Conservation (phyloP, 345 rosid species). For the Geranium brycei region DNA sequence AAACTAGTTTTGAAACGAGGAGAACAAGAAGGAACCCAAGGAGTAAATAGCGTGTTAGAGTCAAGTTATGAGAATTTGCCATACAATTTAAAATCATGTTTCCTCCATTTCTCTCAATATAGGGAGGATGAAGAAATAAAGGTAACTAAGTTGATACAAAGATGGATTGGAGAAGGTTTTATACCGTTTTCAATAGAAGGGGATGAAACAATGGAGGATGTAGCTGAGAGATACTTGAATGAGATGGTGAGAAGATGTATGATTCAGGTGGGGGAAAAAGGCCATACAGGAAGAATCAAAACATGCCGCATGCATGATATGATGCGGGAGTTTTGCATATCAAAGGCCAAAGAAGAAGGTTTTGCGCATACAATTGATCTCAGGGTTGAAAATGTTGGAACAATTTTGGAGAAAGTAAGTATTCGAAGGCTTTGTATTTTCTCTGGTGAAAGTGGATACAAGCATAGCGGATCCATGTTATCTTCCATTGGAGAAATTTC, state of each 20-base stretch:
- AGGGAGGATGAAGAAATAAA: background rate
- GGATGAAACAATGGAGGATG: conserved; percentile 5
- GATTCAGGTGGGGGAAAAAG: background rate
- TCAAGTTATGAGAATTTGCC: background rate
- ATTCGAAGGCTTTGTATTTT: background rate
- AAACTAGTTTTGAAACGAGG: background rate
- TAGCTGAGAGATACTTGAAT: background rate
- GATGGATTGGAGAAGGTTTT: conserved; percentile 8
- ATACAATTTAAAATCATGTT: conserved; percentile 4
- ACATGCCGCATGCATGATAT: conserved; percentile 3
- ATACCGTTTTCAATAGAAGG: background rate
- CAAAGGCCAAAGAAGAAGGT: conserved; percentile 3
- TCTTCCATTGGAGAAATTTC: background rate
- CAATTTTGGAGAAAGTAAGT: background rate
- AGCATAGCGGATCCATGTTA: background rate
- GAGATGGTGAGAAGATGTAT: conserved; percentile 2
- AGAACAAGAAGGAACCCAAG: background rate
- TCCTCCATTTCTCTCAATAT: conserved; percentile 5
- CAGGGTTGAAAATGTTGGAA: background rate
- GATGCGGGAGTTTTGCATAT: conserved; percentile 2
- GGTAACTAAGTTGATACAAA: background rate
- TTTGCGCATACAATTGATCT: background rate
- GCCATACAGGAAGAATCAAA: background rate
- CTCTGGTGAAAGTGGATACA: background rate
- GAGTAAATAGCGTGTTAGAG: background rate